Percentiles rank a stretch among this genome's conserved stretches.
phyloP scores from a whole-genome alignment of 140 eudicot genomes.

The Ambrosia hybrid region DNA sequence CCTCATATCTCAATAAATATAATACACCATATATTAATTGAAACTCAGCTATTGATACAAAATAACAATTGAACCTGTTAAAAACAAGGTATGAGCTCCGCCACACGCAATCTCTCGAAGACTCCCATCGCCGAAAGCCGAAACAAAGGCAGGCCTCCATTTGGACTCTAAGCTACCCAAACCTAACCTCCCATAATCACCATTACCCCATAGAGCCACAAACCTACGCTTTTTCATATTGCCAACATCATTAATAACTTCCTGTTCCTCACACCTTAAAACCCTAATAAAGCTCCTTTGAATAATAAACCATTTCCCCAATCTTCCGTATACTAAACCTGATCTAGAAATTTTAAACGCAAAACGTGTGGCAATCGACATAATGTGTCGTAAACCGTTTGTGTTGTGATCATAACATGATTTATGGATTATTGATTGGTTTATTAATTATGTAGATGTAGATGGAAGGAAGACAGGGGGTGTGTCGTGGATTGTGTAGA shows the following conservation, averaged over 20 bases:
- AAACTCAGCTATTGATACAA: no score
- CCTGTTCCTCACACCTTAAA: conserved; percentile 31
- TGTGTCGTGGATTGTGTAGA: conserved; percentile 35
- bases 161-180: no score
- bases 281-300: conserved; percentile 39
- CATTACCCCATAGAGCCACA: conserved; percentile 95
- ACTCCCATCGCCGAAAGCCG: conserved; percentile 54
- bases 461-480: not conserved
- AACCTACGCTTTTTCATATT: conserved; percentile 36
- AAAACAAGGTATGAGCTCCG: conserved; percentile 93
- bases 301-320: conserved; percentile 40
- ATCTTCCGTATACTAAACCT: conserved; percentile 6
- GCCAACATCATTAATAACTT: conserved; percentile 8
- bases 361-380: conserved; percentile 28
- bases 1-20: not conserved
- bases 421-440: not conserved
- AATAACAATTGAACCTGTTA: conserved; percentile 46
- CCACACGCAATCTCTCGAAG: conserved; percentile 73
- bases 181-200: no score
- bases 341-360: conserved; percentile 5
- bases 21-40: no score
- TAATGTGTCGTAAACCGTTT: conserved; percentile 4
- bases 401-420: conserved; percentile 23
- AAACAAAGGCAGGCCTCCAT: conserved; percentile 49
- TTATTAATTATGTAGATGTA: conserved; percentile 14